Base-by-base conservation (phyloP, 78 protist species). In the Guillardia theta region DNA sequence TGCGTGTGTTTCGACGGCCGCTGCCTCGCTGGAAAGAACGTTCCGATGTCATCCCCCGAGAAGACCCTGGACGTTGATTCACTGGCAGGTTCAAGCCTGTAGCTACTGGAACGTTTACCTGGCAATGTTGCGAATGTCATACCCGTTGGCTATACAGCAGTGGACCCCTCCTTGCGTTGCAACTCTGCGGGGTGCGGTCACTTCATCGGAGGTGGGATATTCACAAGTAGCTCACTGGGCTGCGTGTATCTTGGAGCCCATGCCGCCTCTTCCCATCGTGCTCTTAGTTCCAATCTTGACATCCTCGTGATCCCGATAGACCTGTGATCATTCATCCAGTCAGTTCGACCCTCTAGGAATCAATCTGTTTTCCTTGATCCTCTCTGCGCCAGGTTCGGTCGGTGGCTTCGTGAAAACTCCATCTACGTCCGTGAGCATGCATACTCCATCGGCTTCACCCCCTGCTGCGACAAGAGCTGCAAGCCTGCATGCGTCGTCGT, bases 161-260 rank as follows among this genome's bases (percentile, higher is more conserved):
- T 70, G 33, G 36, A 33, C 83, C 33, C 83, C 83, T 5, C 45
- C 83, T 24, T 33, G 41, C 41, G 83, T 43, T 43, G 83, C 83
- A 36, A 58, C 70, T 30, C 70, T 58, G 70, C 70, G 39, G n/a
- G n/a, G n/a, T n/a, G n/a, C n/a, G n/a, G n/a, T n/a, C n/a, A n/a
- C n/a, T n/a, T n/a, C n/a, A n/a, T n/a, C n/a, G n/a, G n/a, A n/a
- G n/a, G n/a, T n/a, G n/a, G n/a, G n/a, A n/a, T n/a, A n/a, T n/a
- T n/a, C n/a, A n/a, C n/a, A n/a, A n/a, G n/a, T n/a, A n/a, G n/a
- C n/a, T 30, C 0, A 24, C 53, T 1, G 0, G n/a, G 96, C 96
- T 1, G 97, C 83, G 48, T 37, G 48, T 37, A 96, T 88, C 88
- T 96, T 96, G 33, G 94, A 64, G 48, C 90, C 64, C 97, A 96